A percentile compares a stretch with the other conserved stretches of the same genome.
These are phyloP conservation scores for Verticillium longisporum DNA, from an alignment of 2,329 filamentous ascomycete genomes.

Conservation along the genomic window DNA sequence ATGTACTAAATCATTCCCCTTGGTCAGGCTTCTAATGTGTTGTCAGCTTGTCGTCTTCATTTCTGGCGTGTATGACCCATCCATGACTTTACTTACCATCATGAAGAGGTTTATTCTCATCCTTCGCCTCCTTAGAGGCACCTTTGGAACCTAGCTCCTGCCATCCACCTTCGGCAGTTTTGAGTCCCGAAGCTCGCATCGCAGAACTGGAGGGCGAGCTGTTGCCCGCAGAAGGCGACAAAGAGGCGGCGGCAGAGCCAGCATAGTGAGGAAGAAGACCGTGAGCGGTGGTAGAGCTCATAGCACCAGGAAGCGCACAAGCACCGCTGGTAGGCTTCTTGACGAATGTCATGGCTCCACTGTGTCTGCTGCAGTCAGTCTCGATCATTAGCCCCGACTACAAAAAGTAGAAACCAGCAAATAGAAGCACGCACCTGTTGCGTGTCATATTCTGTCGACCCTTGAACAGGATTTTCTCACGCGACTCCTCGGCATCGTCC, in stretches of 20 bases:
- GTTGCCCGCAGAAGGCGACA: slow-evolving; percentile 30
- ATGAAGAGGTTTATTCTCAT: neutral
- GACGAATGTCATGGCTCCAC: slow-evolving; percentile 40
- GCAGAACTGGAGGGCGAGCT: neutral
- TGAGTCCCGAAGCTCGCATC: neutral
- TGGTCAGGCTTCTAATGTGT: neutral
- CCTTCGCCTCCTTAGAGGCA: neutral
- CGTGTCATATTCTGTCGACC: slow-evolving; percentile 22
- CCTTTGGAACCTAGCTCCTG: neutral
- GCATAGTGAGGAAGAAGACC: slow-evolving; percentile 47
- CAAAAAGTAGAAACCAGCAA: neutral
- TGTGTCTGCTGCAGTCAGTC: slow-evolving; percentile 25
- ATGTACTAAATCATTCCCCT: neutral
- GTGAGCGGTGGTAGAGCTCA: slow-evolving; percentile 47
- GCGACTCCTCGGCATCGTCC: neutral
- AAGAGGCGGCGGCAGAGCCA: slow-evolving; percentile 44
- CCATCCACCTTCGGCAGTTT: neutral
- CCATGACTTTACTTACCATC: neutral
- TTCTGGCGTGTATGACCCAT: neutral
- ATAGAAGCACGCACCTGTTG: slow-evolving; percentile 21
- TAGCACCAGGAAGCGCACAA: slow-evolving; percentile 35
- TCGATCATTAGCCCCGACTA: neutral
- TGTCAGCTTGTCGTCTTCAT: neutral
- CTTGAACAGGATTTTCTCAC: slow-evolving; percentile 24
- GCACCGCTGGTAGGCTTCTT: slow-evolving; percentile 41